These are phyloP conservation scores for Penicillium arizonense DNA, from an alignment of 495 filamentous ascomycete genomes.

Conservation along the genomic window DNA sequence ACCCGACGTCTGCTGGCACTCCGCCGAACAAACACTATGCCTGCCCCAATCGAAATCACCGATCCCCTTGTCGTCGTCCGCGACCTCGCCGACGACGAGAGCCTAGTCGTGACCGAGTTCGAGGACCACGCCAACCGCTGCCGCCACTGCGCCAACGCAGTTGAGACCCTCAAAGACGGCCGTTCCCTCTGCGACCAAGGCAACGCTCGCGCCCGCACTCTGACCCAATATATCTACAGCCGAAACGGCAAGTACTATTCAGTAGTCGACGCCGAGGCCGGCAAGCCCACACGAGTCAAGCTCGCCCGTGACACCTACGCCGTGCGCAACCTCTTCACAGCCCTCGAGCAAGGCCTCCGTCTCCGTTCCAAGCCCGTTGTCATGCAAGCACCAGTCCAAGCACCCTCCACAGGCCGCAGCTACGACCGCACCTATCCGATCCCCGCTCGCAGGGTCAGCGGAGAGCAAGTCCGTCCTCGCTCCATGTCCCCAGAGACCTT, in stretches of 20 bases:
- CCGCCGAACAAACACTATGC: slow-evolving; percentile 36
- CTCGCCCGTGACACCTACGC: slow-evolving; percentile 40
- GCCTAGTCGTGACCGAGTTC: slow-evolving; percentile 18
- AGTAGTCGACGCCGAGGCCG: slow-evolving; percentile 43
- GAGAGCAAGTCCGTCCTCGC: slow-evolving; percentile 16
- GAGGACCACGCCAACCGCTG: slow-evolving; percentile 32
- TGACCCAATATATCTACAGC: slow-evolving; percentile 50
- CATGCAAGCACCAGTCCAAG: slow-evolving; percentile 14
- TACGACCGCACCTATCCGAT: slow-evolving; percentile 45
- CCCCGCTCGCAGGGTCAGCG: slow-evolving; percentile 26
- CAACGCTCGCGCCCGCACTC: slow-evolving; percentile 42
- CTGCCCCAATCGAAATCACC: slow-evolving; percentile 21
- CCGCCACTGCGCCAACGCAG: slow-evolving; percentile 37
- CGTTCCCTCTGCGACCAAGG: slow-evolving; percentile 48
- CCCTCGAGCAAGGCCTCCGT: slow-evolving; percentile 46
- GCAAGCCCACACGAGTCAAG: slow-evolving; percentile 45
- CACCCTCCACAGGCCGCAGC: slow-evolving; percentile 28
- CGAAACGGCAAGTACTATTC: slow-evolving; percentile 48
- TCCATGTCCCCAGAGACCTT: slow-evolving; percentile 14
- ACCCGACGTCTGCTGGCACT: slow-evolving; percentile 16
- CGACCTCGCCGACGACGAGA: slow-evolving; percentile 44
- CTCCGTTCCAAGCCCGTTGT: slow-evolving; percentile 20
- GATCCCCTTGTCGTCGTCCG: slow-evolving; percentile 37
- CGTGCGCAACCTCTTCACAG: slow-evolving; percentile 44
- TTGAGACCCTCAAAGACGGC: slow-evolving; percentile 32